Evolutionary conservation across 768 basidiomycete species (phyloP), one percentile per base, ranked within the genome.

Genomic region (Tylopilus intermedius): DNA sequence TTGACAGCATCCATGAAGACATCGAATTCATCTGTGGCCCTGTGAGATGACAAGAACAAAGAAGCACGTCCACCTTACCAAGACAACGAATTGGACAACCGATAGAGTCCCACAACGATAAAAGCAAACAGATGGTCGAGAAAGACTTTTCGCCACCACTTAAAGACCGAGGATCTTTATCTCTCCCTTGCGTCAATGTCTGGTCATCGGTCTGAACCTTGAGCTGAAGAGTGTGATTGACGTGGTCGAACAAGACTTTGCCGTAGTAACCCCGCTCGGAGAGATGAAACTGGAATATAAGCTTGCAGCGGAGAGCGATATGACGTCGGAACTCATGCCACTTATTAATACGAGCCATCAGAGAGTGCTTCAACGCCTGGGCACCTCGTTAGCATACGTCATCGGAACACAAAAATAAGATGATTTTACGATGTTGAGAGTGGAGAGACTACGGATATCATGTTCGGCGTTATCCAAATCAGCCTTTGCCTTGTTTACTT

Each of bases 81-180:
- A 98, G 81, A 63, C 95, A 97, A 53, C 96, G 78, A 43, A 99
- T 76, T 1, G 96, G 96, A 65, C 94, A 94, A 1, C 90, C 88
- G 51, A 94, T 93, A 14, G 91, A 86, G 62, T 96, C 90, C 96
- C 96, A 99, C 42, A 99, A 76, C 4, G 96, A 86, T n/a, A 98
- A 74, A 44, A 99, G 74, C 47, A 99, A 70, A 60, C 93, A 94
- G 57, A 97, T 92, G 1, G 95, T 98, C 6, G 94, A 90, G 72
- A 96, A 99, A 7, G 91, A 94, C 69, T 96, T 95, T 69, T 98
- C 95, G 37, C 95, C 94, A 44, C 94, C 94, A 58, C 89, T 91
- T 15, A 94, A 76, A 29, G 88, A 87, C 35, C 83, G 84, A 4
- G 92, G 88, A 63, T 94, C 89, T 68, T 92, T 92, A 60, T 91